Evolutionary conservation across 225 moss, liverwort and hornwort species (phyloP), one percentile per base, ranked within the genome.

Genomic region (Ulota crispa): DNA sequence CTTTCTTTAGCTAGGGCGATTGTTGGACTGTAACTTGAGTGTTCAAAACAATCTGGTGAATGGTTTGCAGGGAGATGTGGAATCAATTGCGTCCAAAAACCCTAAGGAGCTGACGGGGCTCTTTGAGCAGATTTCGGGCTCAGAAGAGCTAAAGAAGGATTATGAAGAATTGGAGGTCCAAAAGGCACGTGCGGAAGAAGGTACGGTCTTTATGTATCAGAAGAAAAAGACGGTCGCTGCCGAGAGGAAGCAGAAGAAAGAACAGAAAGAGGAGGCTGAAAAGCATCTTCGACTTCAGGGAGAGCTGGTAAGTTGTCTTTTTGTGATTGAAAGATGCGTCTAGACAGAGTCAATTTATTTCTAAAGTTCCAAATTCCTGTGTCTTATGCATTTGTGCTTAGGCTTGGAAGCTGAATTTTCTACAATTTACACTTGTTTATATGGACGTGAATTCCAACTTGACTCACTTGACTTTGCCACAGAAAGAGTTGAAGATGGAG

Each of bases 171-270:
- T 96, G 64, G 99, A 99, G 88, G 87, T 92, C 53, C 90, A 92
- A 70, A 99, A 99, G 85, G 93, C 94, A 30, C 92, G 96, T 37
- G 94, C 96, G 55, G 99, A 99, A 78, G 99, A 99, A 89, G 89
- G 87, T 75, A 91, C 93, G 71, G 94, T 92, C 9, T 96, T 94
- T 66, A 94, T 91, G 85, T 99, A 89, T 75, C 99, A 99, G 80
- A 96, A 94, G 88, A 94, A 92, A 85, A 92, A 96, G 85, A 94
- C 96, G 7, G 92, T 96, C 42, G 96, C 93, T 76, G 93, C 99
- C 0, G 99, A 99, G 88, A 99, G 99, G 82, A 99, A 94, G 80
- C 99, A 99, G 87, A 99, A 99, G 89, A 99, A 99, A 80, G 99
- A 99, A 71, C 99, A 99, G 80, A 99, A 99, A 59, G 96, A 96